A percentile compares a stretch with the other conserved stretches of the same genome.
Conservation (phyloP, 1,284 basidiomycete genomes). For the Leccinum subspadiceum region DNA sequence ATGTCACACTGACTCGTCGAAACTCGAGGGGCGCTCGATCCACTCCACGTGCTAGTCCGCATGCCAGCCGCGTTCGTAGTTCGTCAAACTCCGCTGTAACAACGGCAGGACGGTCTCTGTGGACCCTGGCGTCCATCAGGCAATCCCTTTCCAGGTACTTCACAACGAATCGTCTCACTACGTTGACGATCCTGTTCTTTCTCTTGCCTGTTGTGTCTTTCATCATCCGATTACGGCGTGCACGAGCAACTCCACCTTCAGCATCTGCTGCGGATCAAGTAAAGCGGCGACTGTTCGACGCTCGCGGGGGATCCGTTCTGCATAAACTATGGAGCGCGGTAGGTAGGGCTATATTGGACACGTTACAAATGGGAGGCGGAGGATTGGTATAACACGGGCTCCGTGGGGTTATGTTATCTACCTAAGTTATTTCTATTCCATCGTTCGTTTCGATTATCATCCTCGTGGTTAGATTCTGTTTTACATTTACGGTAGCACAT, state of each 20-base stretch:
- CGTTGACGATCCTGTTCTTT: constrained; percentile 55
- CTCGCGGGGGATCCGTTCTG: constrained; percentile 39
- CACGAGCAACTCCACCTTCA: constrained; percentile 21
- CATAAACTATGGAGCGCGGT: constrained; percentile 54
- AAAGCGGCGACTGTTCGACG: constrained; percentile 47
- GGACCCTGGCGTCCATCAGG: constrained; percentile 47
- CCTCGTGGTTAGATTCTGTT: not conserved
- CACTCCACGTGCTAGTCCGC: constrained; percentile 15
- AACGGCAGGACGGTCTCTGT: constrained; percentile 36
- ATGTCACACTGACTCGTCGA: constrained; percentile 28
- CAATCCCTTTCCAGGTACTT: constrained; percentile 47
- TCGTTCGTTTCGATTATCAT: not conserved
- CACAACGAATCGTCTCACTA: constrained; percentile 43
- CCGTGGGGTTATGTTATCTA: not conserved
- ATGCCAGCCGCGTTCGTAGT: constrained; percentile 27
- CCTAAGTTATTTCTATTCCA: constrained; percentile 21
- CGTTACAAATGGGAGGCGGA: constrained; percentile 72
- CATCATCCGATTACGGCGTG: constrained; percentile 46
- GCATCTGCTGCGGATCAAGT: constrained; percentile 55
- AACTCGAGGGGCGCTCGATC: constrained; percentile 9
- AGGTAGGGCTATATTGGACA: constrained; percentile 57
- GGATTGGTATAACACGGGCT: constrained; percentile 52
- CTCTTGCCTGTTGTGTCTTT: constrained; percentile 63
- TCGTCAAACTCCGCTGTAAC: constrained; percentile 18
- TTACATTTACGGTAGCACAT: not conserved